These are phyloP conservation scores for Tieghemiomyces parasiticus DNA, from an alignment of 192 early-diverging fungal genomes.

Conservation along the genomic window DNA sequence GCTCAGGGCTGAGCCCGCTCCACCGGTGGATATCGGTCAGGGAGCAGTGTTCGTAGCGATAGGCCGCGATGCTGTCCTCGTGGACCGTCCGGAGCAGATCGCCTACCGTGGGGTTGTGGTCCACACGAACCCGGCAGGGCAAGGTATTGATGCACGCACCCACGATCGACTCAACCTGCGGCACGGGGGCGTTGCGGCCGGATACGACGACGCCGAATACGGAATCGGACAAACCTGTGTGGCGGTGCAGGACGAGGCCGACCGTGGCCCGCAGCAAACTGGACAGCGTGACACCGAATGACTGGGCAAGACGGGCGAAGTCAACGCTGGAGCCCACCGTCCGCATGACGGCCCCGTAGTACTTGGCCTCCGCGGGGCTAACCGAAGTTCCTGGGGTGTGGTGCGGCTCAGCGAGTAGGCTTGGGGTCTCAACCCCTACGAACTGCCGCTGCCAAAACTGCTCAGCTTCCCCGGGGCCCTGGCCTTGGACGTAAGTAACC, in stretches of 20 bases:
- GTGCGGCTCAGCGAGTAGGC: background rate
- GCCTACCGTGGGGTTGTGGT: background rate
- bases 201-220: constrained; percentile 3
- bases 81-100: background rate
- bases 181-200: background rate
- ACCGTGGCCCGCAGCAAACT: background rate
- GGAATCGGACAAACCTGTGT: background rate
- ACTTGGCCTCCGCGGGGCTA: too few relatives aligned
- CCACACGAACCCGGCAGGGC: background rate
- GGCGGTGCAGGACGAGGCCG: background rate
- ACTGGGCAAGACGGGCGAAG: background rate
- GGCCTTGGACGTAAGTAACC: background rate
- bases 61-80: background rate
- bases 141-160: constrained; percentile 8
- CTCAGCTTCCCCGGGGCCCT: background rate
- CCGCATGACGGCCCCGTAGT: background rate
- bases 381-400: too few relatives aligned
- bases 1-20: background rate
- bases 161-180: background rate
- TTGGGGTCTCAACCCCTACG: background rate
- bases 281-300: background rate
- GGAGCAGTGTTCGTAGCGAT: background rate
- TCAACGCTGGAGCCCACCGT: background rate
- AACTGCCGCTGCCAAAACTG: background rate
- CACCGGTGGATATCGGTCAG: background rate